Percentiles rank a stretch among this genome's conserved stretches.
Conservation (phyloP, 345 rosid genomes). For the Lagerstroemia speciosa region DNA sequence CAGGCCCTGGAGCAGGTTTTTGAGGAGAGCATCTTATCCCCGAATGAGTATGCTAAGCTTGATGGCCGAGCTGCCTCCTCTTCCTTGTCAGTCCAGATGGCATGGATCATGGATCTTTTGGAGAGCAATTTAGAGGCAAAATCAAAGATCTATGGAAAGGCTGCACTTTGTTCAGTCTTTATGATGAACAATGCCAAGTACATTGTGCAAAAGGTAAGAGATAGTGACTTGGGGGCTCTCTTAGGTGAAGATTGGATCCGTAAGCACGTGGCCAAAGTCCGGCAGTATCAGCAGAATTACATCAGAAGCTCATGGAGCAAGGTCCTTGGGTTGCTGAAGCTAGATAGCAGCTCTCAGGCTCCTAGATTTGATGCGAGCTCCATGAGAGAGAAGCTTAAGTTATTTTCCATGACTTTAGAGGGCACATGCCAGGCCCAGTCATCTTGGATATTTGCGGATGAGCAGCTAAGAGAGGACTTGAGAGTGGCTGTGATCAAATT, state of each 20-base stretch:
- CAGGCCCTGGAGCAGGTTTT: conserved; percentile 72
- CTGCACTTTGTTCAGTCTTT: conserved; percentile 53
- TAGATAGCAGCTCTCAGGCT: conserved; percentile 29
- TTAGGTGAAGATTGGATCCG: conserved; percentile 81
- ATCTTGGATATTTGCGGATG: conserved; percentile 51
- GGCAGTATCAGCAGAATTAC: conserved; percentile 44
- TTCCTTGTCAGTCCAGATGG: conserved; percentile 59
- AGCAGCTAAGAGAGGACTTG: conserved; percentile 59
- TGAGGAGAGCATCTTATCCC: conserved; percentile 43
- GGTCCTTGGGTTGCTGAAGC: conserved; percentile 47
- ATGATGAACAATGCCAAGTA: conserved; percentile 85
- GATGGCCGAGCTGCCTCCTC: conserved; percentile 26
- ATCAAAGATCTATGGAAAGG: conserved; percentile 62
- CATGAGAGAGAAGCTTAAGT: conserved; percentile 55
- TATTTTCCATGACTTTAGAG: conserved; percentile 43
- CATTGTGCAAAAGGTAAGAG: conserved; percentile 78
- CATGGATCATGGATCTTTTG: conserved; percentile 86
- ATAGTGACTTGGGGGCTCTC: conserved; percentile 55
- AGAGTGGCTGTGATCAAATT: conserved; percentile 32
- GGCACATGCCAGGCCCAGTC: conserved; percentile 48
- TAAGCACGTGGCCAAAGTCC: conserved; percentile 66
- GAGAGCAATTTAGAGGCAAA: conserved; percentile 87
- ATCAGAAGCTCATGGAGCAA: conserved; percentile 74
- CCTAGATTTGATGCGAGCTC: conserved; percentile 31
- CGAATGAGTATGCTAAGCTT: conserved; percentile 25